phyloP scores from a whole-genome alignment of 371 early-diverging fungal species.

The Enteropsectra breve region DNA sequence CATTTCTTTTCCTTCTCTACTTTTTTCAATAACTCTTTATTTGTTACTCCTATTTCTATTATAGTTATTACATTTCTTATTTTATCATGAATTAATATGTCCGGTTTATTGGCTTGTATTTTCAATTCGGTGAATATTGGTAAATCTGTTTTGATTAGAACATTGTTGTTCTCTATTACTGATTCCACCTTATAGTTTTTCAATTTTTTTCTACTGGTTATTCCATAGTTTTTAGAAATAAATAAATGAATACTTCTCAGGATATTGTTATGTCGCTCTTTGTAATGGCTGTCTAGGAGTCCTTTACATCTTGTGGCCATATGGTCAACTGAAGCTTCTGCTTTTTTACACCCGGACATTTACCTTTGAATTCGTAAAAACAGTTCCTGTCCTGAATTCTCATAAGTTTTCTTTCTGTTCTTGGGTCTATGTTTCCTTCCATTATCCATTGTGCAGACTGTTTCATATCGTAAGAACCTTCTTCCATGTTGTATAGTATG shows the following conservation, averaged over 20 bases:
- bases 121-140: neutral
- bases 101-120: neutral
- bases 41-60: constrained; percentile 18
- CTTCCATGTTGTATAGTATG: too few relatives aligned
- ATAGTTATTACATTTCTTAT: constrained; percentile 2
- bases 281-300: neutral
- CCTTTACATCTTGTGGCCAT: constrained; percentile 3
- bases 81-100: constrained; percentile 7
- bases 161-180: neutral
- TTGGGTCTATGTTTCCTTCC: neutral
- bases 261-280: neutral
- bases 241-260: neutral
- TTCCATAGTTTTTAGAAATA: constrained; percentile 2
- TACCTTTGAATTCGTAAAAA: neutral
- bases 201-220: neutral
- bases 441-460: too few relatives aligned
- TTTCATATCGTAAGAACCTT: too few relatives aligned
- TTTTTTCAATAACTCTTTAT: constrained; percentile 2
- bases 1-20: constrained; percentile 15
- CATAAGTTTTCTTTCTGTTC: neutral
- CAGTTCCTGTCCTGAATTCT: neutral
- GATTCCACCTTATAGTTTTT: neutral
- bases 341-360: neutral
- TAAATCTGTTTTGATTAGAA: neutral
- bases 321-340: neutral